phyloP scores from a whole-genome alignment of 768 basidiomycete genomes.

The Tulasnella sp. region DNA sequence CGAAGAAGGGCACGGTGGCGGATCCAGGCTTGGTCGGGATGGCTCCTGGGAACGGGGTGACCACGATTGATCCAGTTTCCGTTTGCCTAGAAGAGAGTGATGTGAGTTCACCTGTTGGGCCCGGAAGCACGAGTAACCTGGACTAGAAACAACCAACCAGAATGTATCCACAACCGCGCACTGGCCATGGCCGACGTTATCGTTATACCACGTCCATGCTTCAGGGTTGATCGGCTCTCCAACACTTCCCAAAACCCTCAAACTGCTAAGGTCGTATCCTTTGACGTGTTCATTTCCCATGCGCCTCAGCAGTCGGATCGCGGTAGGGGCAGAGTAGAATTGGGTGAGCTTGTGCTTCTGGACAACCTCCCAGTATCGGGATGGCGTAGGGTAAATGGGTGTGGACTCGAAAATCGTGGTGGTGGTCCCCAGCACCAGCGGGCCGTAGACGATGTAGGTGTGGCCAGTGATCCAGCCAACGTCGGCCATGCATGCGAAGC shows the following conservation, averaged over 20 bases:
- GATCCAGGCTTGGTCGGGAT: constrained; percentile 93
- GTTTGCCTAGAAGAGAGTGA: constrained; percentile 84
- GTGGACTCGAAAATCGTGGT: constrained; percentile 93
- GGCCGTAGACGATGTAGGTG: constrained; percentile 92
- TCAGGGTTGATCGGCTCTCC: constrained; percentile 99
- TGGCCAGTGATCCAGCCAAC: constrained; percentile 99
- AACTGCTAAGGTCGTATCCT: constrained; percentile 62
- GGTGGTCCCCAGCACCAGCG: constrained; percentile 72
- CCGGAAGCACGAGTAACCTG: constrained; percentile 9
- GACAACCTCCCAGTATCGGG: constrained; percentile 94
- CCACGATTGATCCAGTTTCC: constrained; percentile 90
- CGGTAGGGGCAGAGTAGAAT: constrained; percentile 89
- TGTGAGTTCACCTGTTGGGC: too few species aligned
- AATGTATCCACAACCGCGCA: constrained; percentile 93
- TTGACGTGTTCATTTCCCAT: constrained; percentile 81
- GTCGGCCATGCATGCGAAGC: constrained; percentile 97
- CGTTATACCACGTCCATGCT: constrained; percentile 99
- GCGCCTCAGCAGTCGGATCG: constrained; percentile 82
- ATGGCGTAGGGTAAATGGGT: constrained; percentile 90
- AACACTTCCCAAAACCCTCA: constrained; percentile 85
- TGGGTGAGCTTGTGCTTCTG: constrained; percentile 89
- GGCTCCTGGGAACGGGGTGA: constrained; percentile 93
- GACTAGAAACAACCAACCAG: constrained; percentile 41
- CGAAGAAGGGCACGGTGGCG: constrained; percentile 97
- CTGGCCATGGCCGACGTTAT: constrained; percentile 76